These are phyloP conservation scores for Naganishia antarctica DNA, from an alignment of 768 basidiomycete genomes.

Conservation along the genomic window DNA sequence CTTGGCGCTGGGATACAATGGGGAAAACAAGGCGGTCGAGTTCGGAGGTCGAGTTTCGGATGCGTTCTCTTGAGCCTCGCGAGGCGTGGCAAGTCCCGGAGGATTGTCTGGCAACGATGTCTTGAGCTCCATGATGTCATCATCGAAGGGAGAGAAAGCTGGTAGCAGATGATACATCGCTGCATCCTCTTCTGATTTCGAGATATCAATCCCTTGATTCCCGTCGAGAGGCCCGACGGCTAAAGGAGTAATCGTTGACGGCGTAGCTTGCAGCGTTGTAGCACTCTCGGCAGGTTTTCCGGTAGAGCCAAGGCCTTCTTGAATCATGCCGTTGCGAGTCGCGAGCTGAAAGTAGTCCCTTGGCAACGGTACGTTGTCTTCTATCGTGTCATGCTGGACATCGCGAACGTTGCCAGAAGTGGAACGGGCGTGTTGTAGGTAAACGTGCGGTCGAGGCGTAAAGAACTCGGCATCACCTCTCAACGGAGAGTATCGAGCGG, in stretches of 20 bases:
- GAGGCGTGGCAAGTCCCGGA: not conserved
- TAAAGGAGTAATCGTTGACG: no score
- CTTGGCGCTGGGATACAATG: not conserved
- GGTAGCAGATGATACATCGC: not conserved
- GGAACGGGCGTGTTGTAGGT: not conserved
- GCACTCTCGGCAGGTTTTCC: no score
- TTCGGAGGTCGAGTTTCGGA: not conserved
- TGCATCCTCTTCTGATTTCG: not conserved
- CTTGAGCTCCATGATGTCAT: not conserved
- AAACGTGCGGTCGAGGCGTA: not conserved
- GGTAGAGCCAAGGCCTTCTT: no score
- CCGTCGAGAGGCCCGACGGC: no score
- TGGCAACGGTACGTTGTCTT: not conserved
- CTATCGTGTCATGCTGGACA: not conserved
- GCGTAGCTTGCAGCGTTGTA: no score
- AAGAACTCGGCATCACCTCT: conserved; percentile 13
- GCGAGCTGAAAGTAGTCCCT: not conserved
- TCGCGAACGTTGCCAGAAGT: not conserved
- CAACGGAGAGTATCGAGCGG: not conserved
- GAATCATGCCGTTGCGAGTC: no score
- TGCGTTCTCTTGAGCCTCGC: not conserved
- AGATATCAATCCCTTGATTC: no score
- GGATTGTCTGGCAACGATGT: not conserved
- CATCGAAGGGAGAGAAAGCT: not conserved
- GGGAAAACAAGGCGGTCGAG: not conserved